phyloP scores from a whole-genome alignment of 2,329 filamentous ascomycete genomes.

The Bipolaris cookei region DNA sequence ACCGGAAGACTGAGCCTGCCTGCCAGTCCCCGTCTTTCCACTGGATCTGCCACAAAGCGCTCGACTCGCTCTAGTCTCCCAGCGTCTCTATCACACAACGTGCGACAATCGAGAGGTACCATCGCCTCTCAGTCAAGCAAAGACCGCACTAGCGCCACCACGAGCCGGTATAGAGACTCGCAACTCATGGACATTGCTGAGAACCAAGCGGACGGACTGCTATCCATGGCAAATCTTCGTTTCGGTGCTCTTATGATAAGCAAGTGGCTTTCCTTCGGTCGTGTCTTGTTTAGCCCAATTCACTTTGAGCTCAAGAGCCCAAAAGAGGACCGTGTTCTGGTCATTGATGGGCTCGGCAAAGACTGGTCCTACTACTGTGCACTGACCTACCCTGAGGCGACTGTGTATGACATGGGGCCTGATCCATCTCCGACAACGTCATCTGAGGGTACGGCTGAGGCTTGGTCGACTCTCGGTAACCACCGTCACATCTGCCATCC shows the following conservation, averaged over 20 bases:
- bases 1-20: conserved; percentile 49
- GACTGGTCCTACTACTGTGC: conserved; percentile 89
- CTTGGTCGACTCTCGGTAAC: conserved; percentile 60
- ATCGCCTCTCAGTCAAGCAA: conserved; percentile 42
- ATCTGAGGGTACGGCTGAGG: conserved; percentile 28
- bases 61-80: conserved; percentile 47
- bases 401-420: conserved; percentile 73
- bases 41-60: conserved; percentile 34
- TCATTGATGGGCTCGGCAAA: conserved; percentile 85
- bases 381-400: conserved; percentile 75
- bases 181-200: conserved; percentile 59
- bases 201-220: conserved; percentile 46
- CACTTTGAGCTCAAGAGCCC: conserved; percentile 70
- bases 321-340: conserved; percentile 69
- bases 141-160: conserved; percentile 42
- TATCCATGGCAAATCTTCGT: conserved; percentile 73
- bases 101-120: conserved; percentile 43
- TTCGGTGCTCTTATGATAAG: conserved; percentile 83
- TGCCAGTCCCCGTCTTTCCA: conserved; percentile 41
- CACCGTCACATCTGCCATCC: conserved; percentile 76
- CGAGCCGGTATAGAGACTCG: conserved; percentile 59
- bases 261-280: conserved; percentile 86
- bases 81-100: conserved; percentile 36
- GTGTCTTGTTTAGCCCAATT: conserved; percentile 81
- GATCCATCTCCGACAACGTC: conserved; percentile 32